These are phyloP conservation scores for Hymenoscyphus scutula DNA, from an alignment of 2,329 filamentous ascomycete genomes.

Conservation along the genomic window DNA sequence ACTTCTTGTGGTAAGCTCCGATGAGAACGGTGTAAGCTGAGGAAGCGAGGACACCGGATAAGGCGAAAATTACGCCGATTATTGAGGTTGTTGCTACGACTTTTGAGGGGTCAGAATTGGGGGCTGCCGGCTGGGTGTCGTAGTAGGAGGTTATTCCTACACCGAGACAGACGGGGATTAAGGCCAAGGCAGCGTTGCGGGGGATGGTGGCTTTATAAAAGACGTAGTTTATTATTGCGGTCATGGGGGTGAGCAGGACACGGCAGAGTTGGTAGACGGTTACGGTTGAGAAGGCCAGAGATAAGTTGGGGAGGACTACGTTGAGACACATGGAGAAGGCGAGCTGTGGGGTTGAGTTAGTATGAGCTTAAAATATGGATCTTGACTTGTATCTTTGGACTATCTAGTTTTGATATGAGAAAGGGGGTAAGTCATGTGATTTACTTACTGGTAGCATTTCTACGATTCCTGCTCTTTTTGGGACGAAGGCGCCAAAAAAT, in stretches of 20 bases:
- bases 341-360: constrained; percentile 17
- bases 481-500: constrained; percentile 28
- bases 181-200: constrained; percentile 23
- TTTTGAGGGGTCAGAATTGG: constrained; percentile 37
- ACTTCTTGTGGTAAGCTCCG: constrained; percentile 43
- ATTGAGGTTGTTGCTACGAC: constrained; percentile 45
- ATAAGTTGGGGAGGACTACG: constrained; percentile 32
- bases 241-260: constrained; percentile 33
- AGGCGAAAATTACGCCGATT: constrained; percentile 60
- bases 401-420: neutral
- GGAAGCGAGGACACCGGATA: constrained; percentile 55
- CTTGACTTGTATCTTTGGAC: neutral
- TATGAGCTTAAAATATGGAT: constrained; percentile 6
- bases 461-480: constrained; percentile 27
- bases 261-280: constrained; percentile 34
- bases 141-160: constrained; percentile 47
- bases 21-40: constrained; percentile 37
- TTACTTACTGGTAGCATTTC: constrained; percentile 30
- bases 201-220: constrained; percentile 31
- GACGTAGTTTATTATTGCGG: constrained; percentile 32
- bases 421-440: constrained; percentile 3
- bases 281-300: constrained; percentile 31
- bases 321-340: constrained; percentile 33
- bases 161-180: constrained; percentile 42
- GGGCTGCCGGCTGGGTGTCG: constrained; percentile 38